Percentiles rank a stretch among this genome's conserved stretches.
phyloP scores from a whole-genome alignment of 1,284 basidiomycete genomes.

The Cryptococcus amylolentus region DNA sequence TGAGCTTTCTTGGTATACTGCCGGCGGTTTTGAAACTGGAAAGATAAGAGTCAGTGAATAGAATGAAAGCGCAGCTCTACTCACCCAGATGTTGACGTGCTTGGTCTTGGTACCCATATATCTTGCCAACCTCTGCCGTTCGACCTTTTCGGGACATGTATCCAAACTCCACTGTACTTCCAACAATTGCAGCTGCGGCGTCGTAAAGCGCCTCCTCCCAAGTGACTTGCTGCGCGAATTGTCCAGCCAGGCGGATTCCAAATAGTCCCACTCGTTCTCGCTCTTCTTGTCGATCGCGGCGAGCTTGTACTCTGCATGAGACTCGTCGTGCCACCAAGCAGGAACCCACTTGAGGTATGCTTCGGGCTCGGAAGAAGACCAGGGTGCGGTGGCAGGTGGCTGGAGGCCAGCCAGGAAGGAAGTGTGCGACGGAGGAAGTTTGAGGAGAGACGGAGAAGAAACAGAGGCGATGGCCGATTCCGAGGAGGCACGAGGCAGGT shows the following conservation, averaged over 20 bases:
- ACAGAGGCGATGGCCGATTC: no score
- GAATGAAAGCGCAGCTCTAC: neutral
- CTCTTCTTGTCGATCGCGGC: neutral
- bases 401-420: neutral
- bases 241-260: neutral
- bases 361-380: neutral
- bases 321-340: neutral
- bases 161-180: constrained; percentile 22
- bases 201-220: neutral
- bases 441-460: no score
- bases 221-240: neutral
- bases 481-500: no score
- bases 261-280: neutral
- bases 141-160: constrained; percentile 16
- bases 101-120: constrained; percentile 25
- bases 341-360: neutral
- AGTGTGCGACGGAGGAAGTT: no score
- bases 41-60: neutral
- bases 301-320: neutral
- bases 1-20: constrained; percentile 16
- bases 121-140: constrained; percentile 20
- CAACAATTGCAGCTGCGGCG: constrained; percentile 2
- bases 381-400: neutral
- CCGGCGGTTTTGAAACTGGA: constrained; percentile 24
- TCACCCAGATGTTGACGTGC: constrained; percentile 23